Base-by-base conservation (phyloP, 148 eudicot species). In the Persicaria maculosa region DNA sequence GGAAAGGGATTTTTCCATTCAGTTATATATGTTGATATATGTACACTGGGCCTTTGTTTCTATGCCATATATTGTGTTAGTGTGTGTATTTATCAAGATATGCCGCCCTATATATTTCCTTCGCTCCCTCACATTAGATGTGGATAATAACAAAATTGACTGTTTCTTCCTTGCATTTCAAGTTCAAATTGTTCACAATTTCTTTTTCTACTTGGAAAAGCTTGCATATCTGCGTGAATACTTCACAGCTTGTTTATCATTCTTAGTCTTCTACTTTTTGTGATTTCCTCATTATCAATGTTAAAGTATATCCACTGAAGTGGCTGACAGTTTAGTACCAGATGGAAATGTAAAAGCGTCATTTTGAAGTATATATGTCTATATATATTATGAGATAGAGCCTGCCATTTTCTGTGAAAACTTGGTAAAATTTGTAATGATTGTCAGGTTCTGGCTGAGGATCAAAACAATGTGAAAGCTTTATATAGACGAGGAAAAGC, bases 401-500 rank as follows among this genome's bases (percentile, higher is more conserved):
- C 46, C 53, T 8, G 20, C 25, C 46, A n/a, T 44, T 67, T 19
- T 40, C 12, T 31, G 45, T 36, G 11, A 31, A 48, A 48, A 9
- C 12, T 48, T 31, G 14, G 15, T 20, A 10, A 25, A 36, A 31
- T 1, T 1, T 61, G 36, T 59, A 45, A 57, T 71, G 50, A 44
- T 73, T 76, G 14, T 19, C 75, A 92, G 99, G 97, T 92, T 43
- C 77, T 92, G 75, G 82, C 82, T 9, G 99, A 95, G 83, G 99
- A 95, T 53, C 88, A 86, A 80, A 87, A 86, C 74, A 95, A 92
- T 73, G 92, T 81, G 10, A 95, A 95, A 85, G 99, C 99, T 9
- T 79, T 95, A 50, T 92, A 90, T 67, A 83, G 97, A 75, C 82
- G 99, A 74, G 97, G 99, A 71, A 95, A 95, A 78, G 97, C 99